Conservation (phyloP, 495 filamentous ascomycete species). For the Talaromyces adpressus region DNA sequence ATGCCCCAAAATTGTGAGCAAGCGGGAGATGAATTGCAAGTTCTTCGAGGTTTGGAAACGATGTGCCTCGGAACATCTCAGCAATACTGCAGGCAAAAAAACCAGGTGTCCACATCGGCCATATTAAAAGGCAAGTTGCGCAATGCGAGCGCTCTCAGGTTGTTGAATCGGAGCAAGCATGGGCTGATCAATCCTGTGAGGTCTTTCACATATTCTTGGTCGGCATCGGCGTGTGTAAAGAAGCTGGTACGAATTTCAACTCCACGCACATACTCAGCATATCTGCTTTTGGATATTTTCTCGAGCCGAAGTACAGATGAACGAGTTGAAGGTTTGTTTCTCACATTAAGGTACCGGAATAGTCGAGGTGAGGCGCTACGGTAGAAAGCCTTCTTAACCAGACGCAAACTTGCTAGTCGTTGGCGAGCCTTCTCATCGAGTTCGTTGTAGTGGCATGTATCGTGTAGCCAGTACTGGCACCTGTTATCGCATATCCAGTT, state of each 20-base stretch:
- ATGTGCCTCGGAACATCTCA: neutral
- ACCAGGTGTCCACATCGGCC: neutral
- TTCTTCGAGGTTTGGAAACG: neutral
- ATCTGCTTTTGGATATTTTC: neutral
- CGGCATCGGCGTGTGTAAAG: neutral
- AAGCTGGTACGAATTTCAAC: neutral
- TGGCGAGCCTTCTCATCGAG: neutral
- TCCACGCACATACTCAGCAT: neutral
- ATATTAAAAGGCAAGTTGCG: too few relatives aligned
- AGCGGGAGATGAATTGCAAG: neutral
- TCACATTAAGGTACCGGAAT: neutral
- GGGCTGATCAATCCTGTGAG: neutral
- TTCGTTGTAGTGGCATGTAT: neutral
- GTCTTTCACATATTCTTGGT: neutral
- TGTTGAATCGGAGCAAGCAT: neutral
- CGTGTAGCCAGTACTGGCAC: neutral
- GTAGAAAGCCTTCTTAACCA: neutral
- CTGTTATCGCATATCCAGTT: too few relatives aligned
- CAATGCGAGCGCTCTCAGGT: neutral
- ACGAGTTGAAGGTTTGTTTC: neutral
- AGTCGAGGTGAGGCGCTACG: neutral
- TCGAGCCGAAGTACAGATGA: neutral
- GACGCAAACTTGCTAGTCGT: neutral
- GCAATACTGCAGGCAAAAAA: neutral
- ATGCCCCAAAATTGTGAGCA: neutral